Base-by-base conservation (phyloP, 2,329 filamentous ascomycete species). In the Colletotrichum liriopes region DNA sequence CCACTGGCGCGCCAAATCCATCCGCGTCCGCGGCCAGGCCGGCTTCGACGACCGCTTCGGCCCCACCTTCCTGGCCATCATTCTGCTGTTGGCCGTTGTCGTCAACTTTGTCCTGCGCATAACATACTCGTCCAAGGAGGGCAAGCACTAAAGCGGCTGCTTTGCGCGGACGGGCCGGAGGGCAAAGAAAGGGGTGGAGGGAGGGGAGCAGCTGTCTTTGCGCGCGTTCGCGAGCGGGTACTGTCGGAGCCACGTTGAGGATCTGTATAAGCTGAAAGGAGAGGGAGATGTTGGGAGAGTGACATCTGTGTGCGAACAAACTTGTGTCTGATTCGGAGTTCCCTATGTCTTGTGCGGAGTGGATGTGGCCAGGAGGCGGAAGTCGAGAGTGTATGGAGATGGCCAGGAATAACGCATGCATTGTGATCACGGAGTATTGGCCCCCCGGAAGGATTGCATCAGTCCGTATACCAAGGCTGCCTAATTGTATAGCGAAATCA, bases 31-130 rank as follows among this genome's bases (percentile, higher is more conserved):
- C 75, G 96, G 96, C 11, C 95, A 98, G 86, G 94, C 94, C 66
- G 96, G 96, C 29, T 98, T 99, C 81, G 96, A 99, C 81, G 96
- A 99, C 86, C 91, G 95, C 52, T 95, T 98, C 78, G 96, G 96
- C 9, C 96, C 96, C 6, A 98, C 95, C 0, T 90, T 98, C 63
- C 84, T 99, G 82, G 94, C 96, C 60, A 89, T 98, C 77, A 93
- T 96, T 65, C 85, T 99, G 76, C 85, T 98, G 78, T 88, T 94
- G 59, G 96, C 96, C 18, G 94, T 99, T n/a, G 87, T 98, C 65
- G 94, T 98, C 79, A 99, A 99, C 86, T 98, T 99, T 81, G 92
- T 97, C 47, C 85, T 99, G 80, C 89, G 95, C 75, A 91, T 95
- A 76, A 84, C 83, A 3, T 88, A 89, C 76, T 78, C 79, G 18